phyloP scores from a whole-genome alignment of 2,329 filamentous ascomycete species.

The Fusarium avenaceum region DNA sequence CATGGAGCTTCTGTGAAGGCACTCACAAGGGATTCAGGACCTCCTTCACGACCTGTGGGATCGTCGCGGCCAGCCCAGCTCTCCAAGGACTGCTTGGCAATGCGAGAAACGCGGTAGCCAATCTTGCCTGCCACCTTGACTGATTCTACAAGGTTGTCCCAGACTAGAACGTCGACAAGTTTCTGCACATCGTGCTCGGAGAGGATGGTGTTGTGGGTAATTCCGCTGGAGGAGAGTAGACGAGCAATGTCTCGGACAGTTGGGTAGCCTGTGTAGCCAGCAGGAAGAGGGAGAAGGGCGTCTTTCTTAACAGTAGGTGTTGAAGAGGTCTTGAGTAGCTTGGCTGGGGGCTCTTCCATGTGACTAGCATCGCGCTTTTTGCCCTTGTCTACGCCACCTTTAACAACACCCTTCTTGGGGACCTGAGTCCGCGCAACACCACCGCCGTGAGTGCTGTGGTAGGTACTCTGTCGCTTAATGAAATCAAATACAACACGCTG shows the following conservation, averaged over 20 bases:
- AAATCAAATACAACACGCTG: slow-evolving; percentile 80
- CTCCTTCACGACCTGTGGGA: slow-evolving; percentile 54
- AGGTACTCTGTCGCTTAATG: slow-evolving; percentile 79
- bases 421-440: slow-evolving; percentile 56
- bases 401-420: slow-evolving; percentile 70
- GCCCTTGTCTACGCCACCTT: slow-evolving; percentile 61
- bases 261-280: slow-evolving; percentile 82
- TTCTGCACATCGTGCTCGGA: slow-evolving; percentile 84
- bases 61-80: slow-evolving; percentile 59
- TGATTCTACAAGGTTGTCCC: slow-evolving; percentile 85
- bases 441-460: slow-evolving; percentile 60
- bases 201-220: slow-evolving; percentile 79
- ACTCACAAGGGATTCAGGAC: slow-evolving; percentile 67
- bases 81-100: slow-evolving; percentile 61
- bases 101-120: slow-evolving; percentile 67
- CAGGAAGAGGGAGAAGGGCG: slow-evolving; percentile 66
- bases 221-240: slow-evolving; percentile 75
- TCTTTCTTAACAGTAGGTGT: slow-evolving; percentile 51
- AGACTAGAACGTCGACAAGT: slow-evolving; percentile 88
- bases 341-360: slow-evolving; percentile 52
- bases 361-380: slow-evolving; percentile 66
- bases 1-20: slow-evolving; percentile 91
- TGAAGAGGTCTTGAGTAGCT: slow-evolving; percentile 47
- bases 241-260: slow-evolving; percentile 83
- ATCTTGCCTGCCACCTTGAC: slow-evolving; percentile 64